Percentiles rank a stretch among this genome's conserved stretches.
These are phyloP conservation scores for Microcyclosporella mali DNA, from an alignment of 2,329 filamentous ascomycete species.

Conservation along the genomic window DNA sequence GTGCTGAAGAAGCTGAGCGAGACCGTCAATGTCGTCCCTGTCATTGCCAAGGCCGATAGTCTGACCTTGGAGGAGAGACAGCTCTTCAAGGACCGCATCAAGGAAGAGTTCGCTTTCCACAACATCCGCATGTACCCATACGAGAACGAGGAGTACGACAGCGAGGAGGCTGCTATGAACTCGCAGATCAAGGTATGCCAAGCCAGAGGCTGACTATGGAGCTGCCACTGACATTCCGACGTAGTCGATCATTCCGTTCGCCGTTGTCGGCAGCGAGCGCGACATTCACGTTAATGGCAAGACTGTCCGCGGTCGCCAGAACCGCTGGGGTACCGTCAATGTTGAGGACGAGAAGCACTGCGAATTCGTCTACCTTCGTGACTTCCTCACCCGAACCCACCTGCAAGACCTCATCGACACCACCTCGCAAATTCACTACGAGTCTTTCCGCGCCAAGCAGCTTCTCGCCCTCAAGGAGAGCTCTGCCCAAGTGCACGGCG, in stretches of 20 bases:
- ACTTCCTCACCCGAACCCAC: constrained; percentile 97
- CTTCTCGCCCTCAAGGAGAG: constrained; percentile 96
- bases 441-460: constrained; percentile 98
- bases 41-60: constrained; percentile 97
- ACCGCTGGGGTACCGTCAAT: constrained; percentile 99
- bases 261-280: constrained; percentile 96
- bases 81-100: constrained; percentile 96
- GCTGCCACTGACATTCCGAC: constrained; percentile 30
- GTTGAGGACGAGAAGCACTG: constrained; percentile 99
- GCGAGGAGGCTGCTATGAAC: constrained; percentile 91
- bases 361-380: constrained; percentile 96
- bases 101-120: constrained; percentile 99
- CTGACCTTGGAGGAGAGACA: constrained; percentile 91
- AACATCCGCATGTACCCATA: constrained; percentile 99
- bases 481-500: constrained; percentile 73
- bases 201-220: not conserved
- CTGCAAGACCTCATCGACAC: constrained; percentile 98
- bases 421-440: constrained; percentile 99
- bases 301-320: constrained; percentile 88
- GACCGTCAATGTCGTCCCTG: constrained; percentile 97
- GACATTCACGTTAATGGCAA: constrained; percentile 95
- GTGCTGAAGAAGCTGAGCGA: constrained; percentile 99
- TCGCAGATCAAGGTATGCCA: constrained; percentile 81
- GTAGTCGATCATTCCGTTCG: constrained; percentile 89
- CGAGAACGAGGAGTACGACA: constrained; percentile 97